Conservation (phyloP, 352 stramenopile species). For the Pythium angustatum region DNA sequence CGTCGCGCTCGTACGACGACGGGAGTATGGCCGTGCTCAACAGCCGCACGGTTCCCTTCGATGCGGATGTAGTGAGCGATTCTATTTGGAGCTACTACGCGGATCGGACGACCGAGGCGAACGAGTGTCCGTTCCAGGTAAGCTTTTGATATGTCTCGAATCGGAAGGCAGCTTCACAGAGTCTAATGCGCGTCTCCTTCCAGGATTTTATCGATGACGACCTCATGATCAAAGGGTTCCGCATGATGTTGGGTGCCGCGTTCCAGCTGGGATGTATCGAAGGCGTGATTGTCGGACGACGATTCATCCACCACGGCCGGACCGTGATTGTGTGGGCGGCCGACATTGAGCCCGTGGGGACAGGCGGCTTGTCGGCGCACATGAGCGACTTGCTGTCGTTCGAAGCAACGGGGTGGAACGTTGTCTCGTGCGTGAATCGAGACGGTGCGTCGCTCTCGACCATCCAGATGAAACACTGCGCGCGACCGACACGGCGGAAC, state of each 20-base stretch:
- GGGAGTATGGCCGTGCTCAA: background rate
- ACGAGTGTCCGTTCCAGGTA: too few species aligned
- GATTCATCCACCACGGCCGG: background rate
- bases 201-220: background rate
- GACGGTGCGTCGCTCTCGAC: background rate
- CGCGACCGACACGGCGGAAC: too few species aligned
- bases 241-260: background rate
- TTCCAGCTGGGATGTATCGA: background rate
- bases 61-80: background rate
- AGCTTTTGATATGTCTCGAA: too few species aligned
- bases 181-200: too few species aligned
- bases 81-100: constrained; percentile 15
- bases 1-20: background rate
- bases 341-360: background rate
- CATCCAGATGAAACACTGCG: background rate
- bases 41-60: constrained; percentile 13
- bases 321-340: background rate
- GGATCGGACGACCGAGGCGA: constrained; percentile 1
- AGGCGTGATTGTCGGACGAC: constrained; percentile 19
- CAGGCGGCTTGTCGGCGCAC: background rate
- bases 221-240: constrained; percentile 21
- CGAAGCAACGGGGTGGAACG: constrained; percentile 5
- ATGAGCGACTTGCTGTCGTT: constrained; percentile 2
- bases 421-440: background rate
- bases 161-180: too few species aligned